Evolutionary conservation across 257 asterid genomes (phyloP).

Genomic region (Eucommia ulmoides): DNA sequence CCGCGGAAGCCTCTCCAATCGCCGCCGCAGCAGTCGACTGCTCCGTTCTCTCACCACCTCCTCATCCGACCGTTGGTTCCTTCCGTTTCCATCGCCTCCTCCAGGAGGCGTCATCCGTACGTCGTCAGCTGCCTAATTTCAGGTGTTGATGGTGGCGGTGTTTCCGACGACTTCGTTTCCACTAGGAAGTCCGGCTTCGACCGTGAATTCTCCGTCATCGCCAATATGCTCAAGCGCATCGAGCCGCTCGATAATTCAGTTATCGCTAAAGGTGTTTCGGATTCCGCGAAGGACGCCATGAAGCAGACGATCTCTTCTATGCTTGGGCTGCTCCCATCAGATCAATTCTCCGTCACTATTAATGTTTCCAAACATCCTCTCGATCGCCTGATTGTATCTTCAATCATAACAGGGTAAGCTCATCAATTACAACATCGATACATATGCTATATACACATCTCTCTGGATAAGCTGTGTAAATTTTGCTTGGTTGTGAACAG

Average conservation of each 20-base stretch:
- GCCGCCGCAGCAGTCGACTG: conserved; percentile 32
- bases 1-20: background rate
- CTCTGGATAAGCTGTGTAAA: background rate
- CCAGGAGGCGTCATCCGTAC: conserved; percentile 4
- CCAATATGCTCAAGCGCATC: conserved; percentile 75
- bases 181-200: conserved; percentile 66
- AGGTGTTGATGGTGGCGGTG: conserved; percentile 96
- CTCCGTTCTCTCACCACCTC: conserved; percentile 36
- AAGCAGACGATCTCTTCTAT: conserved; percentile 95
- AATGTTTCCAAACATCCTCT: conserved; percentile 62
- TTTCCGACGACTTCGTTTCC: conserved; percentile 88
- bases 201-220: conserved; percentile 78
- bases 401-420: conserved; percentile 85
- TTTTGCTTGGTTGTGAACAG: background rate
- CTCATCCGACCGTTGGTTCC: conserved; percentile 30
- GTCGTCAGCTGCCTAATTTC: conserved; percentile 50
- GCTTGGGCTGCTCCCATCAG: conserved; percentile 97
- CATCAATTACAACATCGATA: background rate
- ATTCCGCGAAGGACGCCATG: conserved; percentile 91
- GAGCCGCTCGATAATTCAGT: conserved; percentile 86
- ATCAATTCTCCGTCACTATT: conserved; percentile 71
- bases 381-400: conserved; percentile 69
- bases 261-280: conserved; percentile 76
- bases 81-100: conserved; percentile 37
- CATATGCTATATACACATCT: background rate